phyloP scores from a whole-genome alignment of 768 basidiomycete species.

The Brasilioporus rufonigricans region DNA sequence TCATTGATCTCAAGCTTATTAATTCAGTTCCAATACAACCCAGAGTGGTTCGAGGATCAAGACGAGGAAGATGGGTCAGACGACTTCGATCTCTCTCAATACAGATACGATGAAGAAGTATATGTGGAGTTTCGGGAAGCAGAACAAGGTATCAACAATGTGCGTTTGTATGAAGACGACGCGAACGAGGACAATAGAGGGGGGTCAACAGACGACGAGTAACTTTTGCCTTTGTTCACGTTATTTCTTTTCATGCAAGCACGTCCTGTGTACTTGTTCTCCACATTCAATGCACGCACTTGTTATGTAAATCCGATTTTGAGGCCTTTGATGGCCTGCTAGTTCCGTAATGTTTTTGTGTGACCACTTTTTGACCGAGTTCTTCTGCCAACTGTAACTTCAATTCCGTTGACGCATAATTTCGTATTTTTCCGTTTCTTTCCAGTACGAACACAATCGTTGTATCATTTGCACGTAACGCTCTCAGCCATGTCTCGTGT shows the following conservation, averaged over 20 bases:
- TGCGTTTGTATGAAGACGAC: slow-evolving; percentile 23
- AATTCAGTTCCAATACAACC: slow-evolving; percentile 94
- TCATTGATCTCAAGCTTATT: slow-evolving; percentile 10
- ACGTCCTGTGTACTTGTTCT: not conserved
- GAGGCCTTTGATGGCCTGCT: not conserved
- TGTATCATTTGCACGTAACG: too few species aligned
- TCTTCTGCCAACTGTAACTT: not conserved
- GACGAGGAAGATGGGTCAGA: slow-evolving; percentile 47
- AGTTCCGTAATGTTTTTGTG: slow-evolving; percentile 22
- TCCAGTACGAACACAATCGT: slow-evolving; percentile 7
- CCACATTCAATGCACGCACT: not conserved
- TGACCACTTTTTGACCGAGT: slow-evolving; percentile 1
- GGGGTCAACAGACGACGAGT: slow-evolving; percentile 1
- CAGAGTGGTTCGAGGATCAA: slow-evolving; percentile 88
- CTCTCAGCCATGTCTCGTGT: slow-evolving; percentile 38
- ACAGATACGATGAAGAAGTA: slow-evolving; percentile 42
- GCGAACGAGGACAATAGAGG: slow-evolving; percentile 4
- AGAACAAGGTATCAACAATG: slow-evolving; percentile 13
- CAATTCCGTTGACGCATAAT: too few species aligned
- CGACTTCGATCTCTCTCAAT: slow-evolving; percentile 57
- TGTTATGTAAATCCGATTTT: not conserved
- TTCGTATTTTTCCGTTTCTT: not conserved
- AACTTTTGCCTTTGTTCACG: not conserved
- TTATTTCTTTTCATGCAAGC: not conserved
- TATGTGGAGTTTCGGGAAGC: slow-evolving; percentile 26